Percentiles rank a stretch among this genome's conserved stretches.
These are phyloP conservation scores for Chaetothyriales sp. DNA, from an alignment of 2,329 filamentous ascomycete genomes.

Conservation along the genomic window DNA sequence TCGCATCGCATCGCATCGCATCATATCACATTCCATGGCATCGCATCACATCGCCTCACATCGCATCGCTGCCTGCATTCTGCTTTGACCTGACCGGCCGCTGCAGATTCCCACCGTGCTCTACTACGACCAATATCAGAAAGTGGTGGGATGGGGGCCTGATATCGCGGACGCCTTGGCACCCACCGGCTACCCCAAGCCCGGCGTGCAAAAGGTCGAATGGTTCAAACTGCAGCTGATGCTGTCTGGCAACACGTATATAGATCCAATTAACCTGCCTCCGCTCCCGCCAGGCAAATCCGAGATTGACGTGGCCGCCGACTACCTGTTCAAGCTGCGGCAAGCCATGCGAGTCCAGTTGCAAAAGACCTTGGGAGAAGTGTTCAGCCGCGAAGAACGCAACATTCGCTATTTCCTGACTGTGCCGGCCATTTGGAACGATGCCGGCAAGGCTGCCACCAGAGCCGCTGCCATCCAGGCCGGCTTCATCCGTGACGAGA, in stretches of 20 bases:
- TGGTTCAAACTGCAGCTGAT: constrained; percentile 99
- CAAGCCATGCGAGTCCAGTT: constrained; percentile 93
- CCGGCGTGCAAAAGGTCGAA: constrained; percentile 95
- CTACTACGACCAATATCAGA: constrained; percentile 98
- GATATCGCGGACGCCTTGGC: constrained; percentile 95
- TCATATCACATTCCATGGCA: too few relatives aligned
- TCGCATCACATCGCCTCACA: not conserved
- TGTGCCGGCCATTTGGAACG: constrained; percentile 98
- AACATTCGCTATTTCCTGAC: constrained; percentile 97
- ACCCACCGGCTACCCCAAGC: constrained; percentile 93
- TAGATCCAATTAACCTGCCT: constrained; percentile 96
- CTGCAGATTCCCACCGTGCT: constrained; percentile 89
- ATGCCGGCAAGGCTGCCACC: constrained; percentile 93
- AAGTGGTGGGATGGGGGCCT: constrained; percentile 98
- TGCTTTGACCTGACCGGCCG: not conserved
- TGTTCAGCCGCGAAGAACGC: constrained; percentile 94
- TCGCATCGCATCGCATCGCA: not conserved
- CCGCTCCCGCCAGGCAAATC: constrained; percentile 95
- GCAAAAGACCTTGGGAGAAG: constrained; percentile 91
- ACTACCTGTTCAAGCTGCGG: constrained; percentile 95
- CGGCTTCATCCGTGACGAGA: constrained; percentile 90
- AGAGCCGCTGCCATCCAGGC: constrained; percentile 92
- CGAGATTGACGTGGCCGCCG: constrained; percentile 97
- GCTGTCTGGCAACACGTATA: constrained; percentile 97
- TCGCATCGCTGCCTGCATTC: not conserved